Base-by-base conservation (phyloP, 257 asterid species). In the Coffea eugenioides region DNA sequence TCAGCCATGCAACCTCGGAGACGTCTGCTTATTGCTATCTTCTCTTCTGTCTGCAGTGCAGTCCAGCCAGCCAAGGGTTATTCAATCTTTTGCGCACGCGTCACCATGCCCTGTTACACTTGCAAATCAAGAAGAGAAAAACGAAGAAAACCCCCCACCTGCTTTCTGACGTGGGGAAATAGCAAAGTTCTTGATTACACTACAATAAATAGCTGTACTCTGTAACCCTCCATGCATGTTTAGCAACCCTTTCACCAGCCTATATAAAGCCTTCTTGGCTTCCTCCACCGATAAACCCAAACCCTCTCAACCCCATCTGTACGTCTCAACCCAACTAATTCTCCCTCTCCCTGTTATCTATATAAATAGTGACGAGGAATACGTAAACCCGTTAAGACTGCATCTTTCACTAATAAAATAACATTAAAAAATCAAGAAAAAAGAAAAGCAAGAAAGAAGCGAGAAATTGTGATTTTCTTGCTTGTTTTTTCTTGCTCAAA, bases 101-200 rank as follows among this genome's bases (percentile, higher is more conserved):
- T 74, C 78, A 41, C 41, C 31, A 23, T 8, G 61, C 71, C 3
- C 49, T 18, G 39, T 16, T 48, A 48, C 72, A 71, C 62, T 57
- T 72, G 71, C 64, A 20, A 14, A 62, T 48, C 0, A 2, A 3
- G 21, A 56, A 12, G 69, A 49, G 34, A 61, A 34, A 75, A 59
- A 31, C 13, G 23, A 39, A 25, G n/a, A 51, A 15, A 71, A 41
- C 20, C 6, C 3, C 4, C 6, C 6, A 16, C 5, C 21, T 15
- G 20, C 0, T 15, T n/a, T 45, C 66, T 45, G 46, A 72, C 79
- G 82, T 72, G 78, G 82, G 79, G 49, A 73, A 80, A 25, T 64
- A 72, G 74, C 79, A 64, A 56, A 61, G 72, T 0, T 79, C 49
- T 79, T 48, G 73, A 48, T 43, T 36, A 25, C 34, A 27, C 43